Evolutionary conservation across 2,329 filamentous ascomycete genomes (phyloP).

Genomic region (Diaporthe longicolla): DNA sequence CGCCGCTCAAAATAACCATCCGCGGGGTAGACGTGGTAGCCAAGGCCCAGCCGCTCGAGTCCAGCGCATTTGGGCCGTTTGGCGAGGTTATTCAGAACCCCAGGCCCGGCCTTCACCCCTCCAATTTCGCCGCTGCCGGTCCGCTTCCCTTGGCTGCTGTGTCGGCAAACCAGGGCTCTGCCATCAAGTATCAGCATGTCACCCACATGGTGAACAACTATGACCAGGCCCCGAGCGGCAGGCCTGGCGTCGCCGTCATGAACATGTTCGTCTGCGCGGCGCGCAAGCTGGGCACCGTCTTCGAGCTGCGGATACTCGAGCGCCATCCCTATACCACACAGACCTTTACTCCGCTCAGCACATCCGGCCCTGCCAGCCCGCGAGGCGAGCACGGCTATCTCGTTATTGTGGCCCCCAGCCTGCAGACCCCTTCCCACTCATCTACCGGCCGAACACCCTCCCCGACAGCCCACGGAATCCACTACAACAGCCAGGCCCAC

Average conservation of each 20-base stretch:
- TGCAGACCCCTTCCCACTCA: conserved; percentile 50
- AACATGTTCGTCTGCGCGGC: conserved; percentile 92
- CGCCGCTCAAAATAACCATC: conserved; percentile 55
- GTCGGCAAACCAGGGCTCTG: conserved; percentile 86
- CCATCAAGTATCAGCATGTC: conserved; percentile 87
- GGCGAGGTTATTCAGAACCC: conserved; percentile 88
- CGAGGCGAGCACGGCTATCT: conserved; percentile 70
- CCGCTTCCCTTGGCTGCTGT: conserved; percentile 64
- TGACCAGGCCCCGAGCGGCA: conserved; percentile 71
- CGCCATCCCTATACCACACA: conserved; percentile 95
- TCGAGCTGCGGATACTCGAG: conserved; percentile 83
- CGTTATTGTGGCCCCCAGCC: conserved; percentile 88
- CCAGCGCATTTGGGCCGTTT: conserved; percentile 80
- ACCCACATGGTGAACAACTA: conserved; percentile 83
- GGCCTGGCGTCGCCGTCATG: conserved; percentile 74
- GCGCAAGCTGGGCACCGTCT: conserved; percentile 65
- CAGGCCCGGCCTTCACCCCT: conserved; percentile 67
- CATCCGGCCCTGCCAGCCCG: conserved; percentile 49
- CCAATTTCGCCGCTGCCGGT: conserved; percentile 49
- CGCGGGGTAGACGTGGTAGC: conserved; percentile 64
- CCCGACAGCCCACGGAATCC: neutral
- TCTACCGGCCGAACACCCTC: neutral
- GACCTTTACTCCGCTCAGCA: conserved; percentile 86
- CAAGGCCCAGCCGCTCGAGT: conserved; percentile 75
- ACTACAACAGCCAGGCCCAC: conserved; percentile 14